Conservation (phyloP, 1,284 basidiomycete species). For the Ceratobasidium sp. region DNA sequence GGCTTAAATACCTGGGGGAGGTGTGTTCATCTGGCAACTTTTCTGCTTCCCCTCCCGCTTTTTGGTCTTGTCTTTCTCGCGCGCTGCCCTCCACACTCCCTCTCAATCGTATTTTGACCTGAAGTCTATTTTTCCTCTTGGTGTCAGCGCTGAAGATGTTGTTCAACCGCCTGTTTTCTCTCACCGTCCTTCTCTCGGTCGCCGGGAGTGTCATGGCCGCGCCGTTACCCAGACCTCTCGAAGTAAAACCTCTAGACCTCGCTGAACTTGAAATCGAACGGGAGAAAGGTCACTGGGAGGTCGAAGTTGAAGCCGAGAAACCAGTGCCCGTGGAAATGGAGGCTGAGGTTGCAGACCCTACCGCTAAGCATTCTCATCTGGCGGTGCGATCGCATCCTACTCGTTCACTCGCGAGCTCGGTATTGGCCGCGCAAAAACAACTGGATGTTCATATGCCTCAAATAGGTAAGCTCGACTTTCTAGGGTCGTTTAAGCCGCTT, state of each 20-base stretch:
- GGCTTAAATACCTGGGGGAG: not conserved
- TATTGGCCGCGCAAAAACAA: constrained; percentile 23
- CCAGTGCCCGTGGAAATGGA: not conserved
- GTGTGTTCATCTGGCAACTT: not conserved
- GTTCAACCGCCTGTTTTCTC: constrained; percentile 19
- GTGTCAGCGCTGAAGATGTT: not conserved
- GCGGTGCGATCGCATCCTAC: not conserved
- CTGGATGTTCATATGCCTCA: constrained; percentile 16
- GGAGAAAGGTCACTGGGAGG: not conserved
- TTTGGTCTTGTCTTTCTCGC: not conserved
- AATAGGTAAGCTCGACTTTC: constrained; percentile 4
- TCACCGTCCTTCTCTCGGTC: constrained; percentile 19
- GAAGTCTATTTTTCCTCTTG: not conserved
- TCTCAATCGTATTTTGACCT: not conserved
- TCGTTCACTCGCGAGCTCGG: constrained; percentile 16
- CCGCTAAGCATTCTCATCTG: not conserved
- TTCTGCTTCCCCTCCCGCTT: not conserved
- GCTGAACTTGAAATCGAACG: constrained; percentile 12
- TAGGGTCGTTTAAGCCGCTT: no score
- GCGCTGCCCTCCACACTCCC: not conserved
- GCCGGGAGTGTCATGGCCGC: constrained; percentile 16
- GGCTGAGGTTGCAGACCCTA: not conserved
- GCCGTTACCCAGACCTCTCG: constrained; percentile 15
- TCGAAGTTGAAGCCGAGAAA: not conserved
- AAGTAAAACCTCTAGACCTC: not conserved